These are phyloP conservation scores for Grifola frondosa DNA, from an alignment of 1,284 basidiomycete genomes.

Conservation along the genomic window DNA sequence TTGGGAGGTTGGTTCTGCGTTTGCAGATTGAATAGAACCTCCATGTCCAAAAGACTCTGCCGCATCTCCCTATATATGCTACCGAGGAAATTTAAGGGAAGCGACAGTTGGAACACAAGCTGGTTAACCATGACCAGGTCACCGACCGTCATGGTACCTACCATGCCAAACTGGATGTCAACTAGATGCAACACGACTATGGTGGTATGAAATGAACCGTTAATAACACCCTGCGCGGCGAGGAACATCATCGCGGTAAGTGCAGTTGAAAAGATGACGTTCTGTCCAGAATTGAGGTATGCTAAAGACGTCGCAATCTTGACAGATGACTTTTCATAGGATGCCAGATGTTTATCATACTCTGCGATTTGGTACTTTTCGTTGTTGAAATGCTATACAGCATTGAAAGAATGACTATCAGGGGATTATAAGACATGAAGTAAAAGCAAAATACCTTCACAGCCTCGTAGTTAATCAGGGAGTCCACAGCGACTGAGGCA, in stretches of 20 bases:
- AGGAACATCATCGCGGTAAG: conserved; percentile 96
- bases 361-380: conserved; percentile 88
- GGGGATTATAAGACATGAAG: not conserved
- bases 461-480: conserved; percentile 96
- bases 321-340: conserved; percentile 90
- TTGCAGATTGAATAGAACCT: conserved; percentile 90
- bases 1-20: conserved; percentile 76
- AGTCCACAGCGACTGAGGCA: conserved; percentile 92
- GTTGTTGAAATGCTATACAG: conserved; percentile 89
- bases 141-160: conserved; percentile 96
- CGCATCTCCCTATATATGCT: conserved; percentile 96
- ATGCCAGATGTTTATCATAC: conserved; percentile 87
- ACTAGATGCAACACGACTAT: not conserved
- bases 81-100: conserved; percentile 96
- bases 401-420: not conserved
- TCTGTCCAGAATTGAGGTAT: conserved; percentile 94
- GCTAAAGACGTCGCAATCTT: conserved; percentile 96
- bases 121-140: conserved; percentile 99
- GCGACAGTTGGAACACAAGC: conserved; percentile 95
- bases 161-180: not conserved
- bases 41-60: conserved; percentile 97
- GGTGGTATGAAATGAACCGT: too few relatives aligned
- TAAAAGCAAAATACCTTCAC: conserved; percentile 70
- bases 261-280: conserved; percentile 91
- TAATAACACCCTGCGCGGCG: conserved; percentile 91